Percentiles rank a stretch among this genome's conserved stretches.
Conservation (phyloP, 352 stramenopile species). For the Pythium folliculosum region DNA sequence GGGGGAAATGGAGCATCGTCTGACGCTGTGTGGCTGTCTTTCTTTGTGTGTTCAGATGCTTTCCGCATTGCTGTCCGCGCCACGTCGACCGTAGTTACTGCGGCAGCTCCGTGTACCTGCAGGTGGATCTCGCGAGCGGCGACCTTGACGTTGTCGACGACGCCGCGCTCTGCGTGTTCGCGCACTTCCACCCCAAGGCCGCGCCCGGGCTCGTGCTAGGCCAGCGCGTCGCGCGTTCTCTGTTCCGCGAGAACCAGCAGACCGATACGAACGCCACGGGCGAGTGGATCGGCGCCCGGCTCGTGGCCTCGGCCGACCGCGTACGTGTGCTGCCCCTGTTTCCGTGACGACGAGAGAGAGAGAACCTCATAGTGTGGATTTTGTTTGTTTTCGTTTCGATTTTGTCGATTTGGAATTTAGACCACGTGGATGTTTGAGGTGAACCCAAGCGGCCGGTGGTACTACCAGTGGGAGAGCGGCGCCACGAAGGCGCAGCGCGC, state of each 20-base stretch:
- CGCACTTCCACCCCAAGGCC: slow-evolving; percentile 6
- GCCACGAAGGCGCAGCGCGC: slow-evolving; percentile 58
- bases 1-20: neutral
- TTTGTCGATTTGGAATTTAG: neutral
- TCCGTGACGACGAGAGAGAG: neutral
- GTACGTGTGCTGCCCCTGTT: slow-evolving; percentile 9
- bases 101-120: slow-evolving; percentile 45
- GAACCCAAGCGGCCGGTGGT: slow-evolving; percentile 55
- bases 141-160: slow-evolving; percentile 22
- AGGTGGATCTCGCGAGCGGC: slow-evolving; percentile 24
- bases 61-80: slow-evolving; percentile 63
- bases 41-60: slow-evolving; percentile 31
- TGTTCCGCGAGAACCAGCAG: slow-evolving; percentile 24
- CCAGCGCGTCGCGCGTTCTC: slow-evolving; percentile 4
- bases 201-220: slow-evolving; percentile 5
- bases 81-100: slow-evolving; percentile 68
- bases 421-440: slow-evolving; percentile 40
- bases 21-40: neutral
- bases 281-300: slow-evolving; percentile 47
- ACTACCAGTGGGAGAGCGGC: slow-evolving; percentile 69
- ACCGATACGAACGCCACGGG: slow-evolving; percentile 36
- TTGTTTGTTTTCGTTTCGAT: neutral
- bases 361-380: too few species aligned
- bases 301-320: slow-evolving; percentile 20
- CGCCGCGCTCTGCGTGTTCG: slow-evolving; percentile 9